Evolutionary conservation across 345 rosid species (phyloP), one percentile per base, ranked within the genome.

Genomic region (Capsella bursapastoris): DNA sequence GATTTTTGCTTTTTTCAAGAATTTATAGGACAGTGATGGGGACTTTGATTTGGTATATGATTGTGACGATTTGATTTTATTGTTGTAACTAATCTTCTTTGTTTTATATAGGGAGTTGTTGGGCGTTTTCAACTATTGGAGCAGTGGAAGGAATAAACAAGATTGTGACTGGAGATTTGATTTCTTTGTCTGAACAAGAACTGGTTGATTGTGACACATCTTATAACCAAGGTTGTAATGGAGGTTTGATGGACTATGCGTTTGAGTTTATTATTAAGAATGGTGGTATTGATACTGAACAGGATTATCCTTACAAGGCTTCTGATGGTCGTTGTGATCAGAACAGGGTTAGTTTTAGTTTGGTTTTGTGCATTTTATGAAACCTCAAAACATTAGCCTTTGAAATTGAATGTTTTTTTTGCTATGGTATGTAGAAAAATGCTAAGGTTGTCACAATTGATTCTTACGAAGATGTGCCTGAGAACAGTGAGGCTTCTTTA

Each of bases 61-160:
- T 58, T 15, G 25, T 47, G 25, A 5, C 12, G 16, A 29, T 57
- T 29, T 57, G 47, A 57, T 47, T 68, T 22, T 22, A 22, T 22
- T 51, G 56, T 53, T 4, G 15, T 45, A 64, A 69, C 13, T 45
- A 56, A 66, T 65, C 57, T 61, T 32, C 14, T 66, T 10, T 66
- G 51, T 0, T 71, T 59, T 0, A 0, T 18, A 22, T 44, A 91
- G 99, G 99, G 89, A 89, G 97, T 64, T 95, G 99, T 86, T 95
- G 99, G 99, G 99, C 99, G 0, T 95, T 95, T 71, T 89, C 99
- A 29, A 78, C 97, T 0, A 76, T 95, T 56, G 96, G 92, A 25
- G 89, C 97, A 0, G 97, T 95, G 79, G 99, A 95, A 74, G 99
- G 99, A 31, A 82, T 95, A 40, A 95, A 90, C 88, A 75, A 90